Evolutionary conservation across 179 eudicot genomes (phyloP).

Genomic region (Sideroxylon spinosum): DNA sequence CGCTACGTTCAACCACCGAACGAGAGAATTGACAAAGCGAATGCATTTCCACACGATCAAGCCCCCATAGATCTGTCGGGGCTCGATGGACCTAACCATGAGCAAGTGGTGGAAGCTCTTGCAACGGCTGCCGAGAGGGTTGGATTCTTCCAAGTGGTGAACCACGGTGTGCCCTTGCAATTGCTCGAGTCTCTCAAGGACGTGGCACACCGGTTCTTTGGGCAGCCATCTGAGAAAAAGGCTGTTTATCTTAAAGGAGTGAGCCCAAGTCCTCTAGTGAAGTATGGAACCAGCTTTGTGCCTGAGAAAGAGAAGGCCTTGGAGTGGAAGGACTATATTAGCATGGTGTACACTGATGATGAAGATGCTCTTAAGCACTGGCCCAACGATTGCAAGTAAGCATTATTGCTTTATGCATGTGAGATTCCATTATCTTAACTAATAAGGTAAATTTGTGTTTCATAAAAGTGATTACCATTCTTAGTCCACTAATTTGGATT

Average conservation of each 20-base stretch:
- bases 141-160: slow-evolving; percentile 40
- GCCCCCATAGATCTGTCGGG: slow-evolving; percentile 27
- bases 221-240: slow-evolving; percentile 25
- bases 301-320: slow-evolving; percentile 35
- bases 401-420: not conserved
- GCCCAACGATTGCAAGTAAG: slow-evolving; percentile 36
- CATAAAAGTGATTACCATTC: no score
- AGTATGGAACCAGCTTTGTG: slow-evolving; percentile 37
- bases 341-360: slow-evolving; percentile 29
- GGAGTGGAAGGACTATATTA: slow-evolving; percentile 39
- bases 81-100: slow-evolving; percentile 30
- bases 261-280: slow-evolving; percentile 28
- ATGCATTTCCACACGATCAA: not conserved
- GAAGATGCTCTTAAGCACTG: slow-evolving; percentile 27
- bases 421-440: no score
- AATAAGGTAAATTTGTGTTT: no score
- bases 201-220: slow-evolving; percentile 29
- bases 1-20: slow-evolving; percentile 30
- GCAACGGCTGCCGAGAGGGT: slow-evolving; percentile 29
- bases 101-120: slow-evolving; percentile 21
- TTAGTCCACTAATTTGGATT: no score
- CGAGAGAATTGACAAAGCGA: slow-evolving; percentile 18
- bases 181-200: slow-evolving; percentile 27
- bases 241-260: slow-evolving; percentile 29
- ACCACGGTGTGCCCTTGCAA: slow-evolving; percentile 29